Evolutionary conservation across 176 grass and related monocot species (phyloP), one percentile per base, ranked within the genome.

Genomic region (Hordeum marinum): DNA sequence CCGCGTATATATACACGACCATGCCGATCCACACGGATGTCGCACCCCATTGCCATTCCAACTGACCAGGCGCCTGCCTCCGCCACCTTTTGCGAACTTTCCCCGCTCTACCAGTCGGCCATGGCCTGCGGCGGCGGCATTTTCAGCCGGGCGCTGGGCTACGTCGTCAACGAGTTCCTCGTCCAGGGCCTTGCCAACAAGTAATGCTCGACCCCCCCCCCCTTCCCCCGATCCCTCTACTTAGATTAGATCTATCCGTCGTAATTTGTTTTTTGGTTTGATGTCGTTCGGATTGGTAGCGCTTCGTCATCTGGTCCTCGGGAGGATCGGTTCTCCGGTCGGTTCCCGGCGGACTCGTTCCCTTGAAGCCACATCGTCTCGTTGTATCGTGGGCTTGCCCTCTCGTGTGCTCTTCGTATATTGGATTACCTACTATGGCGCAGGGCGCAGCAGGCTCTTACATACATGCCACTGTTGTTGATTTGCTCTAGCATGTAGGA

Each of bases 121-220:
- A 93, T 96, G 91, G 94, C 91, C 24, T 52, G 48, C 48, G 48
- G 48, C 48, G 48, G 91, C 15, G 89, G 91, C 75, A 52, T 93
- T 12, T 75, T 96, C 81, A 84, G 81, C 45, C 87, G 94, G 85
- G 81, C 78, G 17, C 63, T 93, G 27, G 67, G 86, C 84, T 93
- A 96, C 86, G 78, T 87, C 42, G 80, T 96, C 61, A 91, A 93
- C 80, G 77, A 96, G 84, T 10, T 96, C 48, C 45, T 91, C 60
- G 91, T 96, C 63, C 86, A 93, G 68, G 89, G 94, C 55, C 94
- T 91, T 32, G 94, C 94, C 25, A 93, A 93, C 82, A 93, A 76
- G 93, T 93, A 92, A 52, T 52, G 48, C 48, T 52, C 4, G 21
- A 21, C 48, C 0, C 48, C 48, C 48, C 0, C 48, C 48, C 48